Evolutionary conservation across 768 basidiomycete species (phyloP).

Genomic region (Mycena vulgaris): DNA sequence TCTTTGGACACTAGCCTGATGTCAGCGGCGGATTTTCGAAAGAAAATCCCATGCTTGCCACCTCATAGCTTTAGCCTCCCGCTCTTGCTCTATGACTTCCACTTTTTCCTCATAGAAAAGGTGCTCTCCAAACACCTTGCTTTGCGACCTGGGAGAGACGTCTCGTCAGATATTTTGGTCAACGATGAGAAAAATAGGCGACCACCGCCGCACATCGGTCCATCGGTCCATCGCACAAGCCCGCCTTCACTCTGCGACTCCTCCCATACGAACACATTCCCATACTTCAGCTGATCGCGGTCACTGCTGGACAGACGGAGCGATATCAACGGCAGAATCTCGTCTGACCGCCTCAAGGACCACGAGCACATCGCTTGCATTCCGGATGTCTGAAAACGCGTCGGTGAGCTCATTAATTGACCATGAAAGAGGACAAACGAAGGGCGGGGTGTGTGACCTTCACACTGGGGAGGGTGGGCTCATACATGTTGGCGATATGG

Average conservation of each 20-base stretch:
- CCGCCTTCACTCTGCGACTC: conserved; percentile 68
- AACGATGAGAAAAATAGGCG: conserved; percentile 11
- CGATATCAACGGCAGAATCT: conserved; percentile 65
- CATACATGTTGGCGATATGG: neutral
- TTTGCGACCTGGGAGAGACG: conserved; percentile 63
- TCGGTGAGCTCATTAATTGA: neutral
- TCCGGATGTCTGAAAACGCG: conserved; percentile 61
- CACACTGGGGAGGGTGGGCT: neutral
- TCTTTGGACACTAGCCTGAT: conserved; percentile 54
- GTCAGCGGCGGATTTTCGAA: neutral
- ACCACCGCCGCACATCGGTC: conserved; percentile 72
- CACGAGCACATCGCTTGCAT: conserved; percentile 68
- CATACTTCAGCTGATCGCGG: conserved; percentile 64
- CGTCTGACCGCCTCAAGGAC: conserved; percentile 70
- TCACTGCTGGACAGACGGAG: conserved; percentile 64
- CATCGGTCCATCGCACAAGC: conserved; percentile 71
- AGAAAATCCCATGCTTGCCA: conserved; percentile 10
- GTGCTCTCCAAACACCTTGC: conserved; percentile 71
- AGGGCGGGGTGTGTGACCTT: conserved; percentile 22
- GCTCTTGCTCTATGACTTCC: conserved; percentile 70
- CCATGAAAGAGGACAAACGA: neutral
- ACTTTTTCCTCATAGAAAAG: conserved; percentile 73
- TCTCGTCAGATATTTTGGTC: neutral
- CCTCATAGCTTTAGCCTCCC: conserved; percentile 65
- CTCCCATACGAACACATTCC: conserved; percentile 75